Percentiles rank a stretch among this genome's conserved stretches.
These are phyloP conservation scores for Solanum hybrid DNA, from an alignment of 305 asterid species.

Conservation along the genomic window DNA sequence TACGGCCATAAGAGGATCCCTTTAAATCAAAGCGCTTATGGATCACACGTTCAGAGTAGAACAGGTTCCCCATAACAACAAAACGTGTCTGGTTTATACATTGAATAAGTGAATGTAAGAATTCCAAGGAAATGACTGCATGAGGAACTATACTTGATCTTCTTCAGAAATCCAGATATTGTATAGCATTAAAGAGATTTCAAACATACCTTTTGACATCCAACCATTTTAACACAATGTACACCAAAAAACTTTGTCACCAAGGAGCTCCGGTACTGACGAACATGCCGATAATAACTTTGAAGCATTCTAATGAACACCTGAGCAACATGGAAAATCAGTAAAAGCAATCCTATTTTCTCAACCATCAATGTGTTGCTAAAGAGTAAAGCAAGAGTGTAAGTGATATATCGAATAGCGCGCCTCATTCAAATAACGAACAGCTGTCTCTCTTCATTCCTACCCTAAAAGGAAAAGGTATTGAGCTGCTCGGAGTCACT, in stretches of 20 bases:
- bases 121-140: background rate
- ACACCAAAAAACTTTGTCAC: slow-evolving; percentile 87
- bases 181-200: background rate
- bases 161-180: background rate
- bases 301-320: slow-evolving; percentile 93
- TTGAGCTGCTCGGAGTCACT: slow-evolving; percentile 7
- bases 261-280: slow-evolving; percentile 65
- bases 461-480: background rate
- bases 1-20: slow-evolving; percentile 96
- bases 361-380: background rate
- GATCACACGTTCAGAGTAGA: slow-evolving; percentile 85
- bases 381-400: background rate
- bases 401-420: background rate
- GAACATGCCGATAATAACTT: slow-evolving; percentile 64
- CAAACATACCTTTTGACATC: slow-evolving; percentile 71
- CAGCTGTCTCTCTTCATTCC: background rate
- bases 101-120: background rate
- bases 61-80: slow-evolving; percentile 95
- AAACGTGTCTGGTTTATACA: slow-evolving; percentile 59
- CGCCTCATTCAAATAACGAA: background rate
- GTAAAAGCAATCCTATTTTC: slow-evolving; percentile 1
- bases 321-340: slow-evolving; percentile 32
- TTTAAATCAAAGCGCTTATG: slow-evolving; percentile 89
- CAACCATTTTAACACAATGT: slow-evolving; percentile 95
- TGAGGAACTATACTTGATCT: background rate